Evolutionary conservation across 2,329 filamentous ascomycete genomes (phyloP), one percentile per base, ranked within the genome.

Genomic region (Pseudogymnoascus sp.): DNA sequence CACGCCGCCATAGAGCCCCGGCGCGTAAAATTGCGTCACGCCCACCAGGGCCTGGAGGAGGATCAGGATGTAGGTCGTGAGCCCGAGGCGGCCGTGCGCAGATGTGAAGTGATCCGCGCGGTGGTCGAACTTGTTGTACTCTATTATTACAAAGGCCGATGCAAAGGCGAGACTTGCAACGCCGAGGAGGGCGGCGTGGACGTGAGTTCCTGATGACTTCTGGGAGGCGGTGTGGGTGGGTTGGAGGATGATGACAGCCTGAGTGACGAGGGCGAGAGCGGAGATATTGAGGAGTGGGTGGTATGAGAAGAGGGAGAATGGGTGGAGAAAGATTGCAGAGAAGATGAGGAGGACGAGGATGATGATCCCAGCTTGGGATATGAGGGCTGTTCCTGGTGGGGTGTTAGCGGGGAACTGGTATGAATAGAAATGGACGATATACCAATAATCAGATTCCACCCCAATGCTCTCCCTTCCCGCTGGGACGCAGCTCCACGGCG

Each of bases 191-290:
- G 77, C 75, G 25, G 86, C 87, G 75, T 99, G 93, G 55, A 83
- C 69, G 63, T 77, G 76, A 65, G 82, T 80, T 36, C 83, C 84
- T 37, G 76, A 69, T 37, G 75, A 73, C 76, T 97, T 97, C 76
- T 96, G 89, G 13, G 79, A 74, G 1, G 86, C 78, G 0, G 89
- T 89, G 69, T 89, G 83, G 0, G 93, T 96, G 1, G 93, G 94
- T 74, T 99, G 94, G 36, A 97, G 82, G 67, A 94, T 78, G 60
- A 97, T 85, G 66, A 92, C 85, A 61, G 87, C 88, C 79, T 97
- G 88, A 15, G 89, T 82, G 69, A 94, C 80, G 63, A 90, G 80
- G 65, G 96, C 80, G 63, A 96, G 74, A 58, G 86, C 92, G 62
- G 88, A 67, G 9, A 78, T 80, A 75, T 83, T 80, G 63, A 87